These are phyloP conservation scores for Blastobotrys elegans DNA, from an alignment of 1,139 yeast genomes.

Conservation along the genomic window DNA sequence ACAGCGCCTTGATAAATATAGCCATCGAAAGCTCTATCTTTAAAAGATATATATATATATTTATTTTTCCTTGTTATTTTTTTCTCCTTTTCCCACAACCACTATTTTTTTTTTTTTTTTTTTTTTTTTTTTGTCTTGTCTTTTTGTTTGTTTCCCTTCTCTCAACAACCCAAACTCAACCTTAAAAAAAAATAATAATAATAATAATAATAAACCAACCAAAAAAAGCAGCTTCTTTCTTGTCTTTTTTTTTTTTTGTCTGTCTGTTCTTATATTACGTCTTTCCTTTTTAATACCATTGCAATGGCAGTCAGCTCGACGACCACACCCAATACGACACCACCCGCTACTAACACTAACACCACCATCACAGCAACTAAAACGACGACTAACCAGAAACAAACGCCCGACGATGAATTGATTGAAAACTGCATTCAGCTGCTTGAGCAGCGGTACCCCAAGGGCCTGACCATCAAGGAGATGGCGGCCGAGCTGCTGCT, in stretches of 20 bases:
- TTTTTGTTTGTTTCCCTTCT: too few relatives aligned
- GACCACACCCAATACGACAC: not conserved
- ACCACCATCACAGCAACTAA: not conserved
- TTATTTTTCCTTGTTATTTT: not conserved
- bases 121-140: not conserved
- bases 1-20: too few relatives aligned
- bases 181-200: too few relatives aligned
- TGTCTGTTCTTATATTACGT: not conserved
- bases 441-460: constrained; percentile 23
- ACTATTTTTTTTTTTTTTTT: not conserved
- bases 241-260: not conserved
- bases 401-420: constrained; percentile 20
- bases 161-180: too few relatives aligned
- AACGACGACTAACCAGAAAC: constrained; percentile 5
- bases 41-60: too few relatives aligned
- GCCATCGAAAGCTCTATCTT: too few relatives aligned
- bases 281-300: not conserved
- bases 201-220: not conserved
- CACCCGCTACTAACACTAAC: not conserved
- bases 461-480: constrained; percentile 31
- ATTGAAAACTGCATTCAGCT: constrained; percentile 26
- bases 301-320: not conserved
- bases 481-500: constrained; percentile 25
- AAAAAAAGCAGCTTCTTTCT: not conserved
- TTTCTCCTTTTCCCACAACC: not conserved